Conservation (phyloP, 331 rosid genomes). For the Quercus lobata region DNA sequence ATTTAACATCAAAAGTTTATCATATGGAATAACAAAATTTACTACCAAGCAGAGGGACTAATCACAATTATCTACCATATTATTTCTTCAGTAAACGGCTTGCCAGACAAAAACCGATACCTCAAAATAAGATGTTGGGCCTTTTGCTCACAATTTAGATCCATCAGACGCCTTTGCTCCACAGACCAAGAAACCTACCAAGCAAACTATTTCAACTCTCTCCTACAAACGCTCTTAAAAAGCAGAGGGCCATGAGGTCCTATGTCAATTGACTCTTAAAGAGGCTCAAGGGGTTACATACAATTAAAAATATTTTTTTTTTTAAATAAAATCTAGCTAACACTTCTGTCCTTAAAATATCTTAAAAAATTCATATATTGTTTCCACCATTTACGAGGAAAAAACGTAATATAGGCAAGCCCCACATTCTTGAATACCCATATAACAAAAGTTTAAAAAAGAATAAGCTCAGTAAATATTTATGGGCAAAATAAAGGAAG, state of each 20-base stretch:
- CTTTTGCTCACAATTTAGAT: background rate
- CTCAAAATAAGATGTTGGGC: background rate
- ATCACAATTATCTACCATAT: too few relatives aligned
- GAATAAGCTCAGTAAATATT: background rate
- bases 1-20: background rate
- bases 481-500: conserved; percentile 9
- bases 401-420: background rate
- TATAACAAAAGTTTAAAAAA: background rate
- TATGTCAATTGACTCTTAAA: background rate
- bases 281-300: background rate
- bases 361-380: background rate
- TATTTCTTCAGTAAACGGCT: background rate
- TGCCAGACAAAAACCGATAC: background rate
- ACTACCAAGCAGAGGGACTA: background rate
- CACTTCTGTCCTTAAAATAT: background rate
- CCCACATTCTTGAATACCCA: background rate
- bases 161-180: background rate
- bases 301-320: background rate
- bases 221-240: background rate
- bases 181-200: background rate
- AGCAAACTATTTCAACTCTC: background rate
- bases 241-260: background rate
- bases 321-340: background rate
- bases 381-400: background rate
- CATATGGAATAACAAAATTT: background rate